Conservation (phyloP, 768 basidiomycete species). For the Panaeolus papilionaceus region DNA sequence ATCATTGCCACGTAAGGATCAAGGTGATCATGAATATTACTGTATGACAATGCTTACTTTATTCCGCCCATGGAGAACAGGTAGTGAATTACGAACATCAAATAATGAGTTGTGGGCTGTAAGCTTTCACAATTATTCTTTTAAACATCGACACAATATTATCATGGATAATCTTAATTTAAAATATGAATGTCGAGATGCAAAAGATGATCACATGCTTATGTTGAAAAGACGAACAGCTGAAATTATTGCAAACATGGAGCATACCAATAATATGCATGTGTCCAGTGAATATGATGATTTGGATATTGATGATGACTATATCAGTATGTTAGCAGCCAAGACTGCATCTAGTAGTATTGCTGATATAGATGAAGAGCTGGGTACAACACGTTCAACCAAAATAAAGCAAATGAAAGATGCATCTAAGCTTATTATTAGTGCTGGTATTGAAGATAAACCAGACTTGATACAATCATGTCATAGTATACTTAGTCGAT, state of each 20-base stretch:
- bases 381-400: neutral
- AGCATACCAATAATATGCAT: no score
- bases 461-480: no score
- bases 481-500: no score
- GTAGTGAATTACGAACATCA: constrained; percentile 36
- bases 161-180: constrained; percentile 39
- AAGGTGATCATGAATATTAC: constrained; percentile 38
- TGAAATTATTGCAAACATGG: neutral
- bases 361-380: neutral
- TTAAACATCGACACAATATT: constrained; percentile 20
- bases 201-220: constrained; percentile 37
- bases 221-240: constrained; percentile 21
- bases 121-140: constrained; percentile 27
- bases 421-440: neutral
- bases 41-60: constrained; percentile 37
- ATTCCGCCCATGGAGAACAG: constrained; percentile 32
- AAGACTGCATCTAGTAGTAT: no score
- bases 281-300: no score
- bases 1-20: constrained; percentile 33
- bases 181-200: constrained; percentile 42
- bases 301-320: neutral
- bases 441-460: no score
- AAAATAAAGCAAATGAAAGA: neutral
- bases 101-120: constrained; percentile 30
- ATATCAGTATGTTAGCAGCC: neutral